These are phyloP conservation scores for Colletotrichum echinochloae DNA, from an alignment of 2,329 filamentous ascomycete species.

Conservation along the genomic window DNA sequence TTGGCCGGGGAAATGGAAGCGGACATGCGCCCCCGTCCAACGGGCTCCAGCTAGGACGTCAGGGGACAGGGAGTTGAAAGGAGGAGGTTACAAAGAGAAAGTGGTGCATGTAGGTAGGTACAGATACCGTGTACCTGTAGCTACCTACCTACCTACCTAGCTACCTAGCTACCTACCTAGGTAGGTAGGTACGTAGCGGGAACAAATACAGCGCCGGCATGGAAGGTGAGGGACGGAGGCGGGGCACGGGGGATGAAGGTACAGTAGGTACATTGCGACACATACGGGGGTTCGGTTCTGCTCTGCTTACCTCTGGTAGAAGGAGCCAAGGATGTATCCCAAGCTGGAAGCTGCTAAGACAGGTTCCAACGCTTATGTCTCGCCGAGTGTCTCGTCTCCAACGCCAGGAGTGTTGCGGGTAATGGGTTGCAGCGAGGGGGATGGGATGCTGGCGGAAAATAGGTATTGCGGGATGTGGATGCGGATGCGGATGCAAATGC, in stretches of 20 bases:
- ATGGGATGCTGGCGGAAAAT: constrained; percentile 22
- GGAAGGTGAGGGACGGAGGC: background rate
- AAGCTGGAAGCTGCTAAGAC: constrained; percentile 1
- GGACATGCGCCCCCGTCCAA: constrained; percentile 34
- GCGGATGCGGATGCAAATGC: background rate
- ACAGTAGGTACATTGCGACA: background rate
- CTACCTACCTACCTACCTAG: too few species aligned
- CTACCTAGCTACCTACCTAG: too few species aligned
- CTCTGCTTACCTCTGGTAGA: constrained; percentile 13
- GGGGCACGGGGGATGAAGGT: background rate
- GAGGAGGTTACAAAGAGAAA: constrained; percentile 1
- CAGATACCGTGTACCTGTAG: background rate
- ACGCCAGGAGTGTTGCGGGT: constrained; percentile 13
- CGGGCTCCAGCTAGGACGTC: constrained; percentile 18
- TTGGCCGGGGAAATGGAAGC: constrained; percentile 18
- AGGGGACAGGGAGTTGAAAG: constrained; percentile 8
- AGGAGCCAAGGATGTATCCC: background rate
- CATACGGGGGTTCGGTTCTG: background rate
- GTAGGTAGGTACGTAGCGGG: too few species aligned
- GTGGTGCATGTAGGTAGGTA: background rate
- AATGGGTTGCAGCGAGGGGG: constrained; percentile 2
- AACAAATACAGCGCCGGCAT: background rate
- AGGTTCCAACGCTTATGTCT: constrained; percentile 1
- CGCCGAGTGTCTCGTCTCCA: constrained; percentile 29
- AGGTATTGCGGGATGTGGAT: constrained; percentile 10